Base-by-base conservation (phyloP, 352 stramenopile species). In the Phytophthora meadii region DNA sequence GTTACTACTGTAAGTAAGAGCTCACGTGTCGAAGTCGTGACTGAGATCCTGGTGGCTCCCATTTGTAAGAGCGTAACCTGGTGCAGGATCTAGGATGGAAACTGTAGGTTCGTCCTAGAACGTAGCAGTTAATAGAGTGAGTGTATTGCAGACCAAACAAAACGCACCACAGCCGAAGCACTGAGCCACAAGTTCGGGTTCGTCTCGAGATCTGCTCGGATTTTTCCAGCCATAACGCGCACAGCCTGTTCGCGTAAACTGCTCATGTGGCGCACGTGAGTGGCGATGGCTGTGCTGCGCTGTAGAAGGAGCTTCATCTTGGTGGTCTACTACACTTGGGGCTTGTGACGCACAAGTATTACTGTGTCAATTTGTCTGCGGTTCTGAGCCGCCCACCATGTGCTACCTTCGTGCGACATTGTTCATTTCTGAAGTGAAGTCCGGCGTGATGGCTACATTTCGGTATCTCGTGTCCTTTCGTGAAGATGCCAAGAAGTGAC, bases 101-200 rank as follows among this genome's bases (percentile, higher is more conserved):
- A 93, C 74, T 0, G 87, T 95, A 22, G 87, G 82, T 30, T 94
- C 85, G 45, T 95, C 78, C 87, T 95, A 59, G 14, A 25, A 40
- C 14, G 54, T 22, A 60, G 44, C 12, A 53, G 19, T 57, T 45
- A 58, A 12, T n/a, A n/a, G n/a, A n/a, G 37, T 11, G 36, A 28
- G 37, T 11, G 25, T n/a, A 47, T 10, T 7, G 10, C 22, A 37
- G 28, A 12, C 14, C 42, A 24, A 34, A 27, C 14, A 52, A 17
- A 17, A 81, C 83, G 54, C 62, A 95, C 87, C 72, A 95, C 84
- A 25, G 82, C 85, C 32, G 76, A 76, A 22, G 76, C 86, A 54
- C 87, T 87, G 45, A 95, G 84, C 87, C 87, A 95, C 32, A 95
- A 67, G 58, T 90, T 90, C 45, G 82, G 74, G 68, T 93, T 95